These are phyloP conservation scores for Powellomyces hirtus DNA, from an alignment of 192 early-diverging fungal species.

Conservation along the genomic window DNA sequence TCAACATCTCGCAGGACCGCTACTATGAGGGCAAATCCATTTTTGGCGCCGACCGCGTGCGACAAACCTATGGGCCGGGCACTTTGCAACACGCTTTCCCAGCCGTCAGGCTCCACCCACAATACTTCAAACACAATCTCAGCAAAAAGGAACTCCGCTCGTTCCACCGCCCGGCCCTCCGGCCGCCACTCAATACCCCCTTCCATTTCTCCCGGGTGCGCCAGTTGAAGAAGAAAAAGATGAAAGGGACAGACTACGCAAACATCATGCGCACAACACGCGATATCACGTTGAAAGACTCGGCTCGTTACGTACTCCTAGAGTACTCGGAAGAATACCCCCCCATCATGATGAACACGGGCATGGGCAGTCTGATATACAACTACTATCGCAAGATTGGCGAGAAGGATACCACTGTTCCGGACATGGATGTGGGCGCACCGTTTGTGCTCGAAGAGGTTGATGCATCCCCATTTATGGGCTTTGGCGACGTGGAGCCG, in stretches of 20 bases:
- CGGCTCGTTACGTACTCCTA: conserved; percentile 73
- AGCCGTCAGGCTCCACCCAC: conserved; percentile 74
- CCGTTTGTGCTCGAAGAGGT: conserved; percentile 82
- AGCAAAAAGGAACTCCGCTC: conserved; percentile 77
- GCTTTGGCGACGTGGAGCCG: conserved; percentile 90
- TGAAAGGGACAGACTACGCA: conserved; percentile 37
- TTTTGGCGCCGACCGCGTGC: conserved; percentile 70
- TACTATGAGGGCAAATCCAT: conserved; percentile 72
- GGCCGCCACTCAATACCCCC: conserved; percentile 54
- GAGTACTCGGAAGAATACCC: conserved; percentile 97
- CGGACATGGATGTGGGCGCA: conserved; percentile 75
- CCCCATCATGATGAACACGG: conserved; percentile 83
- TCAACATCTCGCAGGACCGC: conserved; percentile 88
- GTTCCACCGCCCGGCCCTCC: conserved; percentile 83
- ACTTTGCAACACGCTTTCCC: conserved; percentile 86
- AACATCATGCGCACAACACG: conserved; percentile 75
- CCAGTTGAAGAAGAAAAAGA: conserved; percentile 70
- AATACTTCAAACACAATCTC: conserved; percentile 82
- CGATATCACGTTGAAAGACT: conserved; percentile 88
- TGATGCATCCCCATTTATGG: conserved; percentile 90
- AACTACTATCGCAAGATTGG: conserved; percentile 95
- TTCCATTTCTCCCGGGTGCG: conserved; percentile 79
- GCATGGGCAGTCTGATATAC: conserved; percentile 91
- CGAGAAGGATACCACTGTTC: conserved; percentile 74
- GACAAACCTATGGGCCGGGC: conserved; percentile 83